phyloP scores from a whole-genome alignment of 75 land plant genomes.

The Azolla pinnata region DNA sequence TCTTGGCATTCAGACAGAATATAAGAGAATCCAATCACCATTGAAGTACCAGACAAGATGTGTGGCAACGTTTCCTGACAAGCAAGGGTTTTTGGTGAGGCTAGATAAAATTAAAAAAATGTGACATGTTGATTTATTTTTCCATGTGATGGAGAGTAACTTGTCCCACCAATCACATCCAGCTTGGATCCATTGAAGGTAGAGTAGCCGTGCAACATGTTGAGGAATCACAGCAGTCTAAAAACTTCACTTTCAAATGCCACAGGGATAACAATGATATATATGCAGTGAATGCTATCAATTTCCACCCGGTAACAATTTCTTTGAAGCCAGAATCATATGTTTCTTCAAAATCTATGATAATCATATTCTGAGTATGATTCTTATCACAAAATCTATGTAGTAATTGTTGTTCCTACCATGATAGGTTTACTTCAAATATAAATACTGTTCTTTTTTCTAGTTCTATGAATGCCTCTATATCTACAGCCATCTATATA shows the following conservation, averaged over 20 bases:
- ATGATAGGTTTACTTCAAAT: not conserved
- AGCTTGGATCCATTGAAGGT: constrained; percentile 97
- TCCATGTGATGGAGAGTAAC: not conserved
- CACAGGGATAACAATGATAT: constrained; percentile 82
- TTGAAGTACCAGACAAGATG: constrained; percentile 89
- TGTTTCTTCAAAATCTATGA: not conserved
- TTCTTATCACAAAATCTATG: not conserved
- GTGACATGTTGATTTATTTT: not conserved
- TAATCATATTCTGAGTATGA: not conserved
- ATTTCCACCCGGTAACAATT: constrained; percentile 94
- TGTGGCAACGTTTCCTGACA: constrained; percentile 92
- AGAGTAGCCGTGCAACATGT: constrained; percentile 94
- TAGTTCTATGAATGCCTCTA: not conserved
- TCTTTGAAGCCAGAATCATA: not conserved
- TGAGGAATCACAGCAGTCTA: constrained; percentile 72
- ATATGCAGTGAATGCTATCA: constrained; percentile 87
- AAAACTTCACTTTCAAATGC: constrained; percentile 97
- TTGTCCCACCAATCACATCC: too few species aligned
- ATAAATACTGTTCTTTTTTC: not conserved
- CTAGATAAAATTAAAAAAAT: too few species aligned
- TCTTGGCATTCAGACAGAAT: constrained; percentile 47
- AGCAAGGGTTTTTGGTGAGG: constrained; percentile 90
- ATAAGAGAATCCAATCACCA: constrained; percentile 71
- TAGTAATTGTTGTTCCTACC: not conserved
- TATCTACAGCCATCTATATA: not conserved